These are phyloP conservation scores for Penicillium bialowiezense DNA, from an alignment of 495 filamentous ascomycete species.

Conservation along the genomic window DNA sequence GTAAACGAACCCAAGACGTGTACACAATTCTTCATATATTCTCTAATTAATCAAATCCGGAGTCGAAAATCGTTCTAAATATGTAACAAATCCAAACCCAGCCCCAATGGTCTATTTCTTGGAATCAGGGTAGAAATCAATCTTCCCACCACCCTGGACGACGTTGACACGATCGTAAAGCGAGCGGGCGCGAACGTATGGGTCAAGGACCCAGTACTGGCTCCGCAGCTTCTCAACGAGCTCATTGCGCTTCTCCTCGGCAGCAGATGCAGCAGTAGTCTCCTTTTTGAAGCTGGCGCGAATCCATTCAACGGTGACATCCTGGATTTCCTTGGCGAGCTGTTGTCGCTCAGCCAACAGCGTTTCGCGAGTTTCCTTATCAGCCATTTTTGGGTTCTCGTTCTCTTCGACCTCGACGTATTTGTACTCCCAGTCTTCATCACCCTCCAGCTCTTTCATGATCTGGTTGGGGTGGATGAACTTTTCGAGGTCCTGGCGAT, in stretches of 20 bases:
- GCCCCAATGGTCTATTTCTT: constrained; percentile 18
- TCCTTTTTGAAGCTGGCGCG: constrained; percentile 46
- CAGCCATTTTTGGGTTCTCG: constrained; percentile 71
- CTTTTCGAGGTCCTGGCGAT: constrained; percentile 68
- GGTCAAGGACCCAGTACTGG: constrained; percentile 84
- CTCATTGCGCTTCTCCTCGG: constrained; percentile 55
- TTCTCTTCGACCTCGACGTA: constrained; percentile 70
- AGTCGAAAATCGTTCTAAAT: constrained; percentile 1
- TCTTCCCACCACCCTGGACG: constrained; percentile 59
- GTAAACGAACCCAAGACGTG: no score
- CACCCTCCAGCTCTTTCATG: constrained; percentile 73
- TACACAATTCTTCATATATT: not conserved
- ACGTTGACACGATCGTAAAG: constrained; percentile 74
- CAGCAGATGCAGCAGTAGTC: constrained; percentile 37
- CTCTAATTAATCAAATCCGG: constrained; percentile 4
- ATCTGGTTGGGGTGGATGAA: constrained; percentile 73
- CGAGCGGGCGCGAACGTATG: constrained; percentile 68
- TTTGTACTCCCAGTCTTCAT: constrained; percentile 75
- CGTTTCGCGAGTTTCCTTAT: constrained; percentile 58
- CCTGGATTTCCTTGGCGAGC: constrained; percentile 68
- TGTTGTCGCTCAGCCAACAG: constrained; percentile 57
- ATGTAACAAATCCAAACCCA: not conserved
- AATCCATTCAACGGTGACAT: constrained; percentile 69
- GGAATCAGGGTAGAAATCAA: constrained; percentile 62
- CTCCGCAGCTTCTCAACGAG: constrained; percentile 60